These are phyloP conservation scores for Puccinia brachypodii DNA, from an alignment of 1,284 basidiomycete genomes.

Conservation along the genomic window DNA sequence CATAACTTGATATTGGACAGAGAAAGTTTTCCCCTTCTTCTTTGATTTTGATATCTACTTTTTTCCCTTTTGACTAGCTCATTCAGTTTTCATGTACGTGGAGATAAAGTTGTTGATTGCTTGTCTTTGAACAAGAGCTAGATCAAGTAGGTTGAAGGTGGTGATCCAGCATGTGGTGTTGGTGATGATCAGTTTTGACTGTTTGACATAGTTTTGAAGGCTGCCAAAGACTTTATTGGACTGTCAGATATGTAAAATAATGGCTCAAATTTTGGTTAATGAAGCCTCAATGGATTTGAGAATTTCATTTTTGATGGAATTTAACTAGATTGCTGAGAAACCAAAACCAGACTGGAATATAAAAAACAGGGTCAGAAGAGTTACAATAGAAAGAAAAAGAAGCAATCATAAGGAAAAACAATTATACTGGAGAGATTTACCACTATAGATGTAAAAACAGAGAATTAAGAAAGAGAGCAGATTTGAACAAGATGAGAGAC, in stretches of 20 bases:
- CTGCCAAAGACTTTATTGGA: constrained; percentile 1
- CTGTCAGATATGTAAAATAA: not conserved
- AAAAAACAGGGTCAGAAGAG: too few relatives aligned
- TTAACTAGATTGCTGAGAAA: too few relatives aligned
- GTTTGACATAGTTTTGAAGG: not conserved
- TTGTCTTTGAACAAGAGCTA: not conserved
- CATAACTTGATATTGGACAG: not conserved
- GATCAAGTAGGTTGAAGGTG: not conserved
- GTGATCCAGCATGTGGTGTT: not conserved
- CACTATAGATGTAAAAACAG: too few relatives aligned
- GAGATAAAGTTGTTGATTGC: not conserved
- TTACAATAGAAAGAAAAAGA: too few relatives aligned
- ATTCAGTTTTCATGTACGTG: not conserved
- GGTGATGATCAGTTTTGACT: not conserved
- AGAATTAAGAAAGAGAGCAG: too few relatives aligned
- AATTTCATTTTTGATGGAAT: too few relatives aligned
- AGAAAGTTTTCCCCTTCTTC: not conserved
- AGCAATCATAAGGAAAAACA: too few relatives aligned
- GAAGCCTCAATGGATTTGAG: not conserved
- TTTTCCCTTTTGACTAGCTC: not conserved
- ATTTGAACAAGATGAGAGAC: too few relatives aligned
- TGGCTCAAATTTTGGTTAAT: not conserved
- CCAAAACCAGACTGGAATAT: too few relatives aligned
- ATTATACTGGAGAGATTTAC: too few relatives aligned
- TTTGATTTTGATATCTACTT: not conserved